Base-by-base conservation (phyloP, 2,329 filamentous ascomycete species). In the Erysiphe pulchra region DNA sequence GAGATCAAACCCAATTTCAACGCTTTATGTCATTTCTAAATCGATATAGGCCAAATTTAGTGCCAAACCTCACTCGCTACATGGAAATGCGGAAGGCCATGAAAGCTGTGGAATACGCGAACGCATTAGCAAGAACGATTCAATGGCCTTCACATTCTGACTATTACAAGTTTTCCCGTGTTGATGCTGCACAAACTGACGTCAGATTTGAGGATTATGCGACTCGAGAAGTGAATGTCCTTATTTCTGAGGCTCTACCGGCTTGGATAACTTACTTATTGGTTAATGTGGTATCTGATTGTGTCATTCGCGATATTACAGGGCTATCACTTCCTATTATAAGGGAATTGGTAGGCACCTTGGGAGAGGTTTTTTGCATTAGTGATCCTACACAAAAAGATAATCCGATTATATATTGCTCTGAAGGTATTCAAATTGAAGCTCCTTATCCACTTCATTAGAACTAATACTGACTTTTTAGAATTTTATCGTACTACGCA, bases 341-440 rank as follows among this genome's bases (percentile, higher is more conserved):
- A 18, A 66, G 70, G 28, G 73, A 79, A 39, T 68, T 77, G n/a
- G 77, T 77, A 0, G 77, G 83, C 56, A 78, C 77, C 0, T 58
- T 84, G 47, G 79, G 76, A 0, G 79, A 84, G 55, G 77, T 81
- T 0, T 84, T 83, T 52, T 84, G 78, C 55, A 58, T 85, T 45
- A 80, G 76, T 0, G 79, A 84, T 55, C 77, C 80, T 8, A 78
- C 75, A 1, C 62, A 75, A 47, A 63, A 68, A 3, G 80, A 82
- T 48, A 82, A 83, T 55, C 79, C 78, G 0, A 79, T 84, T 46
- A 71, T 83, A 4, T 81, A 82, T 57, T 76, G 77, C 9, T 81
- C 76, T 9, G 74, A 82, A 65, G 75, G 75, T 77, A 55, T 50
- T 52, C 31, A 16, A 2, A 2, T 11, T 31, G 9, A 12, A 39